Conservation (phyloP, 2,329 filamentous ascomycete genomes). For the Monosporascus sp. region DNA sequence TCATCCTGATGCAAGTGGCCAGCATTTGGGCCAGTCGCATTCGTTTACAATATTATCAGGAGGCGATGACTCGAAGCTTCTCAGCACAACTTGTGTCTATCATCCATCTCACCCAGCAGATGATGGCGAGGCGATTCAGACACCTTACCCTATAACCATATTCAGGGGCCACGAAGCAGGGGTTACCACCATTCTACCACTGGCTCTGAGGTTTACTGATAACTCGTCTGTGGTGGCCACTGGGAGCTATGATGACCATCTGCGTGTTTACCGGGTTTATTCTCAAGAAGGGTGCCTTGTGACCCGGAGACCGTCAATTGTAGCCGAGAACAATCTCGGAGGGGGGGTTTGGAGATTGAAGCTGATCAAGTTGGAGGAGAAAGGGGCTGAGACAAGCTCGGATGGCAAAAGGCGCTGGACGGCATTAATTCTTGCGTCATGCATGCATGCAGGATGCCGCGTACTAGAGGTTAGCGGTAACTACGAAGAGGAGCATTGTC, state of each 20-base stretch:
- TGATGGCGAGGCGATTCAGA: slow-evolving; percentile 8
- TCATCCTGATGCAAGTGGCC: not conserved
- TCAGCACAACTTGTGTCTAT: slow-evolving; percentile 35
- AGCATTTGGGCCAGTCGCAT: slow-evolving; percentile 4
- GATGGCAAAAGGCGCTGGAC: slow-evolving; percentile 13
- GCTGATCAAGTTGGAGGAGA: slow-evolving; percentile 37
- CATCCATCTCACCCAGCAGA: slow-evolving; percentile 5
- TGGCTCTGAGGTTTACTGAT: slow-evolving; percentile 39
- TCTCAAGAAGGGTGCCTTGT: slow-evolving; percentile 35
- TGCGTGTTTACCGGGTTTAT: slow-evolving; percentile 60
- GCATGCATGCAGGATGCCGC: slow-evolving; percentile 84
- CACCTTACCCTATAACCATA: slow-evolving; percentile 18
- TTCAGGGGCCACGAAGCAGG: slow-evolving; percentile 68
- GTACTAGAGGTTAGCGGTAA: slow-evolving; percentile 46
- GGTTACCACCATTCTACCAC: slow-evolving; percentile 78
- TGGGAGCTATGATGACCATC: slow-evolving; percentile 83
- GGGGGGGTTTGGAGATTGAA: slow-evolving; percentile 85
- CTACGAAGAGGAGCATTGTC: slow-evolving; percentile 39
- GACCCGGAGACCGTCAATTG: slow-evolving; percentile 39
- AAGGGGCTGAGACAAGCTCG: slow-evolving; percentile 11
- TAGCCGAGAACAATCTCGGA: slow-evolving; percentile 64
- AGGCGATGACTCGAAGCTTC: slow-evolving; percentile 66
- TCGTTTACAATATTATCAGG: slow-evolving; percentile 56
- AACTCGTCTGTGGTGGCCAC: slow-evolving; percentile 62
- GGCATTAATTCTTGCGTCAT: slow-evolving; percentile 67